Percentiles rank a stretch among this genome's conserved stretches.
Conservation (phyloP, 352 stramenopile species). For the Phytophthora gonapodyides region DNA sequence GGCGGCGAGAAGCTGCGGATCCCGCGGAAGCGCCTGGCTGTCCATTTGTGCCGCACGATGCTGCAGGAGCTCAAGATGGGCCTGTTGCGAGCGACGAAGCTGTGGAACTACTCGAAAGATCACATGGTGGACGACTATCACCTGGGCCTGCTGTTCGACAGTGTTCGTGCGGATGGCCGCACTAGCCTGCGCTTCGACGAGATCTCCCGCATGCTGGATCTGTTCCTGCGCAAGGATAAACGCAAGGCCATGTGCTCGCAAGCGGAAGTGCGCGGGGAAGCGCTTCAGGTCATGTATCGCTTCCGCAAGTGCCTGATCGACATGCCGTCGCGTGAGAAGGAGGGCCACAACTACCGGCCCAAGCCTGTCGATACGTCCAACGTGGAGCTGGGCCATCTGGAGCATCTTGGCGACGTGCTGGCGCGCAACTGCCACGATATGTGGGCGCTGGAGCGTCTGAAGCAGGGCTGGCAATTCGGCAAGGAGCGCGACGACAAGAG, state of each 20-base stretch:
- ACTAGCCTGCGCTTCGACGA: constrained; percentile 83
- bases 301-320: constrained; percentile 90
- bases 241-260: constrained; percentile 71
- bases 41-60: constrained; percentile 71
- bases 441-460: constrained; percentile 83
- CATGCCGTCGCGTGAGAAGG: constrained; percentile 89
- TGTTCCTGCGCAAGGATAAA: constrained; percentile 83
- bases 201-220: constrained; percentile 83
- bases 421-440: constrained; percentile 89
- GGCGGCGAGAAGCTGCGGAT: constrained; percentile 85
- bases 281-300: constrained; percentile 87
- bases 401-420: constrained; percentile 76
- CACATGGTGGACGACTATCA: constrained; percentile 87
- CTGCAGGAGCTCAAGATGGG: constrained; percentile 78
- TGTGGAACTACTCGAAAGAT: constrained; percentile 81
- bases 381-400: constrained; percentile 74
- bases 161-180: constrained; percentile 70
- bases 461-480: constrained; percentile 85
- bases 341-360: constrained; percentile 86
- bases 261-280: constrained; percentile 73
- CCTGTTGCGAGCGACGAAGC: constrained; percentile 76
- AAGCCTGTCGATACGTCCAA: constrained; percentile 83
- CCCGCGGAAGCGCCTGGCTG: constrained; percentile 68
- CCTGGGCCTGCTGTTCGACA: constrained; percentile 78
- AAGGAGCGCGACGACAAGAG: constrained; percentile 67